Base-by-base conservation (phyloP, 352 stramenopile genomes). In the Globisporangium emineosum region DNA sequence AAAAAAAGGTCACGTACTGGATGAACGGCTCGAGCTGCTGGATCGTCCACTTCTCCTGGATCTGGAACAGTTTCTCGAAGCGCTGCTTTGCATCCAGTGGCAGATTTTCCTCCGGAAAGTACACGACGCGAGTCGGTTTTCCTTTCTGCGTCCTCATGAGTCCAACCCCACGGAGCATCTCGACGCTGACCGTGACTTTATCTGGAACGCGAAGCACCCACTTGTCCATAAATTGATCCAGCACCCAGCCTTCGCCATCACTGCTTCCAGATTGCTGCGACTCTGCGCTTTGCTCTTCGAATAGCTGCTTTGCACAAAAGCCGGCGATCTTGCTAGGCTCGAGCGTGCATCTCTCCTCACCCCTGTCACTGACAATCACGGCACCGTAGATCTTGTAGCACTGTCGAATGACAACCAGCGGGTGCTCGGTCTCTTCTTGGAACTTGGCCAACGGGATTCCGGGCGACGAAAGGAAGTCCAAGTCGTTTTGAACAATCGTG, bases 11-110 rank as follows among this genome's bases (percentile, higher is more conserved):
- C 17, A 79, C 79, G 51, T 68, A 93, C 86, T 79, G 79, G 71
- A 95, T 89, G 64, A 89, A 95, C 0, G 86, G 86, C 64, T 93
- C 84, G 2, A 95, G 69, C 57, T 95, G 81, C 35, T 72, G 73
- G 52, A 93, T 71, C 1, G 84, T 92, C 86, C 86, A 95, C 60
- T 95, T 95, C 47, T 91, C 81, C 60, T 95, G 86, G 33, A 81
- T 73, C 23, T 78, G 66, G 67, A 95, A 95, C 30, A 95, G 83
- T 62, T 79, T 73, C 30, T 91, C 71, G 52, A 95, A 93, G 25
- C 86, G 84, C 60, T 79, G 74, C 72, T 91, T 91, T 1, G 86
- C 82, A 23, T 93, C 84, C 6, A 78, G 81, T 0, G 86, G 81
- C 13, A 95, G 67, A 5, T 80, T 72, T 6, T 83, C 62, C 60